These are phyloP conservation scores for Geotrichum restrictum DNA, from an alignment of 1,139 yeast genomes.

Conservation along the genomic window DNA sequence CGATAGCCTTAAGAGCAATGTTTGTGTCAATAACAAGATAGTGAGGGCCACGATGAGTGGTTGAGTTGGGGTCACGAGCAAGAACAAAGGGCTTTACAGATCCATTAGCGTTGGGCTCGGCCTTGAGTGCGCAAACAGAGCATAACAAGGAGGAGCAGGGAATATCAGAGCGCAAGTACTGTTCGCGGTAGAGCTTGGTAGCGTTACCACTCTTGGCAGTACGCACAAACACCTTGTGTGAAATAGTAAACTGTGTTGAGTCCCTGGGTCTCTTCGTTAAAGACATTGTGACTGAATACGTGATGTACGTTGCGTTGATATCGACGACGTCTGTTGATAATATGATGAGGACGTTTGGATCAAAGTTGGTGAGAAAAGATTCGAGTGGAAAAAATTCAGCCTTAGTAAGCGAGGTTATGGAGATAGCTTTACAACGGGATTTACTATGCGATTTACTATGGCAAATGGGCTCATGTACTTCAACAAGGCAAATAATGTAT, in stretches of 20 bases:
- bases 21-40: slow-evolving; percentile 86
- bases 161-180: slow-evolving; percentile 84
- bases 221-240: slow-evolving; percentile 88
- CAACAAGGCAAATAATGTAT: neutral
- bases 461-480: too few species aligned
- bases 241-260: slow-evolving; percentile 24
- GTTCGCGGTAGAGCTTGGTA: slow-evolving; percentile 87
- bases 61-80: slow-evolving; percentile 49
- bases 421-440: too few species aligned
- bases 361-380: neutral
- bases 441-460: too few species aligned
- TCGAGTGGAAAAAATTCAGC: neutral
- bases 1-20: slow-evolving; percentile 83
- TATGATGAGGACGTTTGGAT: neutral
- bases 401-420: too few species aligned
- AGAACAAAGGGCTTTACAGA: slow-evolving; percentile 45
- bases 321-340: neutral
- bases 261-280: slow-evolving; percentile 25
- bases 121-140: slow-evolving; percentile 46
- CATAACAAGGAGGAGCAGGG: slow-evolving; percentile 83
- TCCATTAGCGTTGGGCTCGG: slow-evolving; percentile 42
- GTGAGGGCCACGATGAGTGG: slow-evolving; percentile 59
- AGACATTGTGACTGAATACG: slow-evolving; percentile 21
- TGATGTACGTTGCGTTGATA: too few species aligned
- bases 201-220: slow-evolving; percentile 83